These are phyloP conservation scores for Sutorius eximius DNA, from an alignment of 1,284 basidiomycete genomes.

Conservation along the genomic window DNA sequence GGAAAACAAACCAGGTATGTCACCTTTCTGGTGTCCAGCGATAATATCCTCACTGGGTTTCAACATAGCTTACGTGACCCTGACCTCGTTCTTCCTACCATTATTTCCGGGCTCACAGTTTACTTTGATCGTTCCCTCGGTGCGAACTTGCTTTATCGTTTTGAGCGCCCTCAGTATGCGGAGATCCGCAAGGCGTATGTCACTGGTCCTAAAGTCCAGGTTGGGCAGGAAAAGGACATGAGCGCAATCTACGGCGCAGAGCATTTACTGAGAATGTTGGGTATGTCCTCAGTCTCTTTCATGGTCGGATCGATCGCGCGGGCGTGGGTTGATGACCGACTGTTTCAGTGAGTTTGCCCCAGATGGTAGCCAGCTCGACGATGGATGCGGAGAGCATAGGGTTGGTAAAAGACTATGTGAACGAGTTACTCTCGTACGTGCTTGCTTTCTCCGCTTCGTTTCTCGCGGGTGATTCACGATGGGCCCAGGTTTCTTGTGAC, in stretches of 20 bases:
- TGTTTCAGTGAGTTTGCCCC: constrained; percentile 63
- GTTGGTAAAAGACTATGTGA: constrained; percentile 86
- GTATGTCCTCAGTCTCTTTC: constrained; percentile 46
- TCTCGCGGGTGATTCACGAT: background rate
- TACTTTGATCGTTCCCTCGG: constrained; percentile 95
- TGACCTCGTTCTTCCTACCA: constrained; percentile 67
- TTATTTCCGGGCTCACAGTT: constrained; percentile 84
- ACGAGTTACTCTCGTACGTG: constrained; percentile 83
- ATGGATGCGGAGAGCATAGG: constrained; percentile 87
- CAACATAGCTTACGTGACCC: constrained; percentile 63
- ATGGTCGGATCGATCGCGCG: background rate
- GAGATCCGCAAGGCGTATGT: constrained; percentile 77
- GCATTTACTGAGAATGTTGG: constrained; percentile 89
- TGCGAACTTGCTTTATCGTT: constrained; percentile 89
- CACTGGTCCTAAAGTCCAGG: constrained; percentile 65
- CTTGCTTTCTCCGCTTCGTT: constrained; percentile 1
- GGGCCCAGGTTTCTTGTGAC: constrained; percentile 62
- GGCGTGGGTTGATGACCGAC: background rate
- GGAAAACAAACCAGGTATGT: constrained; percentile 53
- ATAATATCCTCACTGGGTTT: background rate
- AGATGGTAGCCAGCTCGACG: constrained; percentile 87
- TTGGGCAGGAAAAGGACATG: constrained; percentile 81
- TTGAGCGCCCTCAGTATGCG: constrained; percentile 91
- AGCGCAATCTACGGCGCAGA: constrained; percentile 93
- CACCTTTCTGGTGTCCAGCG: background rate